Evolutionary conservation across 169 alveolate species (phyloP), one percentile per base, ranked within the genome.

Genomic region (Plasmodium ovale): DNA sequence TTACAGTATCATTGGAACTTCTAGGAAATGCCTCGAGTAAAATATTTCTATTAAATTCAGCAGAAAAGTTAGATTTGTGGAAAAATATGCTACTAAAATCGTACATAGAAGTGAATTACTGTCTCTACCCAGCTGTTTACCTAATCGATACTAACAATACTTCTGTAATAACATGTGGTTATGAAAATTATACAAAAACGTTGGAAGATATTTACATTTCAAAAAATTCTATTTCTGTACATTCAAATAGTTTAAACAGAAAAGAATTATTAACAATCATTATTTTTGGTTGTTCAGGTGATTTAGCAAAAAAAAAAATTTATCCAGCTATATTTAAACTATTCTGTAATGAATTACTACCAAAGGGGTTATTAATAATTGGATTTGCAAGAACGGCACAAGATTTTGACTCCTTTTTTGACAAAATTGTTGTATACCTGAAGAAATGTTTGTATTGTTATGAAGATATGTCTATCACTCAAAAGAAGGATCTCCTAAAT

Each of bases 221-320:
- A 70, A 31, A 68, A 71, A 16, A 51, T 84, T 29, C 94, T 23
- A 56, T 85, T 35, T 59, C 69, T 31, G 2, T 54, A 10, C 47
- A 71, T 74, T 35, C 60, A 27, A 29, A 53, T 54, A 23, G 31
- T 31, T 31, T 10, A 56, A 62, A 71, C 35, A 44, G 59, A 82
- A 53, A 33, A 6, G 92, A 77, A 71, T 59, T 47, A 60, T 85
- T 92, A 16, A 85, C 94, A 2, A 67, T 88, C 33, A 69, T 92
- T 27, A 47, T 92, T 53, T 87, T 92, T 62, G 95, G 95, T 19
- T 92, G 94, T n/a, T 85, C 93, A 49, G 95, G 95, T 10, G 94
- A 92, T 87, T 88, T 92, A 19, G 95, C 95, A 1, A 87, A 87
- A 72, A 92, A 82, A 62, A 92, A 92, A 87, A 89, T 92, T 10